phyloP scores from a whole-genome alignment of 2,329 filamentous ascomycete genomes.

The Neocatenulostroma microsporum region DNA sequence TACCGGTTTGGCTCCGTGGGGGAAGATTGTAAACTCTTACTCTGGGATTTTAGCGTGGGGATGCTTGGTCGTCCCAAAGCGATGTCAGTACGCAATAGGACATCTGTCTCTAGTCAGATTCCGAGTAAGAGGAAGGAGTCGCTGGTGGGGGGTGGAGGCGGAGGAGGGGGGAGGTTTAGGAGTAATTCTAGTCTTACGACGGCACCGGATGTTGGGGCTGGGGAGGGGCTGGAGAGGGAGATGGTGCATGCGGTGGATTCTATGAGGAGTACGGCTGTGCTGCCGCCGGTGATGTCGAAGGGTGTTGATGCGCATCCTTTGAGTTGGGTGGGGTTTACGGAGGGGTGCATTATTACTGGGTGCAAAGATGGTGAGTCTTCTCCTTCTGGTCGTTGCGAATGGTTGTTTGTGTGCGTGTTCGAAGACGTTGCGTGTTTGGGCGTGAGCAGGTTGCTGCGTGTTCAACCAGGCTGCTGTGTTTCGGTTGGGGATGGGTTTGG shows the following conservation, averaged over 20 bases:
- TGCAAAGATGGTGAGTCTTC: constrained; percentile 71
- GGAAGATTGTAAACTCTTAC: constrained; percentile 78
- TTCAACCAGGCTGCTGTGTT: too few relatives aligned
- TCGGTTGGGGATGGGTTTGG: too few relatives aligned
- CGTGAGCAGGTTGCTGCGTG: too few relatives aligned
- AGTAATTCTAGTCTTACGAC: constrained; percentile 57
- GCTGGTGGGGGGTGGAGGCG: constrained; percentile 43
- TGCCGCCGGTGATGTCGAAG: constrained; percentile 87
- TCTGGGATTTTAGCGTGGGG: constrained; percentile 97
- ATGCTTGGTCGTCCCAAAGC: constrained; percentile 90
- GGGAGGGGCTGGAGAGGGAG: constrained; percentile 44
- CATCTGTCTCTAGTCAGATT: constrained; percentile 46
- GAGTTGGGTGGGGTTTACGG: constrained; percentile 86
- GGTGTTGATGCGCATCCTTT: constrained; percentile 77
- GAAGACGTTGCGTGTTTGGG: too few relatives aligned
- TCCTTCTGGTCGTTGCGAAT: constrained; percentile 1
- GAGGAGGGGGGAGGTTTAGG: constrained; percentile 54
- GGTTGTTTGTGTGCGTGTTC: too few relatives aligned
- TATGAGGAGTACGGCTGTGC: constrained; percentile 70
- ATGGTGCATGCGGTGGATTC: constrained; percentile 76
- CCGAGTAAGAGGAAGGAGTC: constrained; percentile 32
- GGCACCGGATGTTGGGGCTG: constrained; percentile 15
- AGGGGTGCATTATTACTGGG: constrained; percentile 85
- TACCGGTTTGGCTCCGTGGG: constrained; percentile 96
- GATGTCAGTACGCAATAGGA: constrained; percentile 47